phyloP scores from a whole-genome alignment of 2,329 filamentous ascomycete species.

The Zarea fungicola region DNA sequence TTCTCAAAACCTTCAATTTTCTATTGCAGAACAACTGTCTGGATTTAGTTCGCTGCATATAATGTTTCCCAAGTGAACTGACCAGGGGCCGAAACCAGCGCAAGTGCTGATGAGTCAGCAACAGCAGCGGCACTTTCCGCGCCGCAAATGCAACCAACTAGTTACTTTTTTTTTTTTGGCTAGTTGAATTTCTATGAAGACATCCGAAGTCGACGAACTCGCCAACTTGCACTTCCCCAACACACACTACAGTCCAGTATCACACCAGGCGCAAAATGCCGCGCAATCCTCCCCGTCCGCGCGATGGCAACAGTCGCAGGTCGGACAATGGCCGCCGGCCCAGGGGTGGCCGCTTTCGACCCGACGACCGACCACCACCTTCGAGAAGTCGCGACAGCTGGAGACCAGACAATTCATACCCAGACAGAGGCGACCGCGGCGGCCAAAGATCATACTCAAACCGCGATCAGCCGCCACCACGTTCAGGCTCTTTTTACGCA shows the following conservation, averaged over 20 bases:
- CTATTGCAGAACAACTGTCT: too few species aligned
- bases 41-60: too few species aligned
- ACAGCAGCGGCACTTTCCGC: too few species aligned
- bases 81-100: too few species aligned
- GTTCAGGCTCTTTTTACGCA: slow-evolving; percentile 24
- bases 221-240: neutral
- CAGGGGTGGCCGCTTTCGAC: slow-evolving; percentile 1
- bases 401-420: slow-evolving; percentile 10
- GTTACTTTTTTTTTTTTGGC: slow-evolving; percentile 9
- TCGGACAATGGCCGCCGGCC: slow-evolving; percentile 4
- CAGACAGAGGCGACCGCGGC: slow-evolving; percentile 2
- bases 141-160: too few species aligned
- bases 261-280: slow-evolving; percentile 3
- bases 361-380: neutral
- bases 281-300: slow-evolving; percentile 8
- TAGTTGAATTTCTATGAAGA: slow-evolving; percentile 1
- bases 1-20: too few species aligned
- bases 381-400: slow-evolving; percentile 12
- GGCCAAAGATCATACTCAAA: neutral
- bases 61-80: too few species aligned
- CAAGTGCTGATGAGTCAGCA: too few species aligned
- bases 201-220: too few species aligned
- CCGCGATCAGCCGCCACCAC: slow-evolving; percentile 8
- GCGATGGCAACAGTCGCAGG: slow-evolving; percentile 2
- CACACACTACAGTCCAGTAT: neutral